A percentile compares a stretch with the other conserved stretches of the same genome.
Evolutionary conservation across 257 asterid genomes (phyloP).

Genomic region (Nicotiana paniculata): DNA sequence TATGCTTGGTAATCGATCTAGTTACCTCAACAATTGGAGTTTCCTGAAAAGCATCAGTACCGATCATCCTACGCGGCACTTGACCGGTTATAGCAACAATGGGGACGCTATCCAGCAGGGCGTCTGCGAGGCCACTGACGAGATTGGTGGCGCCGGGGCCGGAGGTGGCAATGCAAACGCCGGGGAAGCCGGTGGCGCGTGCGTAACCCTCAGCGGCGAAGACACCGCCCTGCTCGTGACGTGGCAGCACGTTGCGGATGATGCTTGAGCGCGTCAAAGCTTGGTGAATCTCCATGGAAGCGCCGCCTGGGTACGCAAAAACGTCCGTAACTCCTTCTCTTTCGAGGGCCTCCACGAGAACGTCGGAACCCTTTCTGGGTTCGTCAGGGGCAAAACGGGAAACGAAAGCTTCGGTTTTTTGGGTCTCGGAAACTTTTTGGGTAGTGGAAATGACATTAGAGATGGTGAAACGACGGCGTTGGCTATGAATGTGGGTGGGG

Average conservation of each 20-base stretch:
- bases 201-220: slow-evolving; percentile 17
- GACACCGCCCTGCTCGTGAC: slow-evolving; percentile 16
- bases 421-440: not conserved
- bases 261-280: slow-evolving; percentile 8
- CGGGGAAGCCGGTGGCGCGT: slow-evolving; percentile 12
- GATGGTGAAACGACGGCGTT: not conserved
- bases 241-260: slow-evolving; percentile 10
- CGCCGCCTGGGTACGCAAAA: slow-evolving; percentile 14
- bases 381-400: slow-evolving; percentile 13
- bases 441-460: not conserved
- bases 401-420: not conserved
- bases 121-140: slow-evolving; percentile 15
- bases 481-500: not conserved
- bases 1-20: slow-evolving; percentile 14
- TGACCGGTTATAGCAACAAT: slow-evolving; percentile 14
- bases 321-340: slow-evolving; percentile 10
- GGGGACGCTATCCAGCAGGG: slow-evolving; percentile 11
- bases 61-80: slow-evolving; percentile 15
- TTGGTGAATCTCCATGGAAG: slow-evolving; percentile 15
- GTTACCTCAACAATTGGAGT: slow-evolving; percentile 18
- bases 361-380: slow-evolving; percentile 12
- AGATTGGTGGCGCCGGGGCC: slow-evolving; percentile 16
- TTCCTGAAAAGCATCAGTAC: slow-evolving; percentile 15
- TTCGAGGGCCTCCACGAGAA: slow-evolving; percentile 13
- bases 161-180: slow-evolving; percentile 13